Conservation (phyloP, 225 moss, liverwort and hornwort genomes). For the Ulota crispa region DNA sequence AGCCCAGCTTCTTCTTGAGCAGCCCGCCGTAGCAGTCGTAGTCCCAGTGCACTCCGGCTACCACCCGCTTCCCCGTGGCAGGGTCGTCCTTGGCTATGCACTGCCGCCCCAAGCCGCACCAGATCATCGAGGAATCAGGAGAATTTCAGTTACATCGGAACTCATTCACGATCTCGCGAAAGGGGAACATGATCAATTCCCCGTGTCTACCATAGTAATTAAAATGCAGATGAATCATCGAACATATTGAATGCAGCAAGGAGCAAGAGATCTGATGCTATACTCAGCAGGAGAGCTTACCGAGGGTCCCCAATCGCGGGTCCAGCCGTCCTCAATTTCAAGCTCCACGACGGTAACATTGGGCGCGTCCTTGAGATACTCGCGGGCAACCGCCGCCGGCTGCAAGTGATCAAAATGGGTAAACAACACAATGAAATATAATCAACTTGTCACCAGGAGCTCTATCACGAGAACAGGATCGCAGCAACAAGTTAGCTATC, state of each 20-base stretch:
- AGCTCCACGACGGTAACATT: conserved; percentile 48
- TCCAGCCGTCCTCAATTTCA: conserved; percentile 55
- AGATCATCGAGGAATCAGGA: neutral
- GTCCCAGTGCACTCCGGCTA: conserved; percentile 65
- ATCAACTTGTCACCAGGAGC: neutral
- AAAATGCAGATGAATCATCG: neutral
- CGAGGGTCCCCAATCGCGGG: conserved; percentile 56
- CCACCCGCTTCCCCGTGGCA: conserved; percentile 45
- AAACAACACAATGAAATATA: neutral
- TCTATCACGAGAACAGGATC: neutral
- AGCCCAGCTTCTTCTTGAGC: conserved; percentile 46
- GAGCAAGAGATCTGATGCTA: neutral
- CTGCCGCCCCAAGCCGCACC: conserved; percentile 19
- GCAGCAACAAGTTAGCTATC: neutral
- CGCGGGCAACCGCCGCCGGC: conserved; percentile 46
- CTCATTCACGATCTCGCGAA: neutral
- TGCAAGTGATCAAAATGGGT: neutral
- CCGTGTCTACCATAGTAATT: neutral
- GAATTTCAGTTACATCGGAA: neutral
- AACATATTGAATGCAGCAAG: neutral
- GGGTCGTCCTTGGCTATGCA: conserved; percentile 51
- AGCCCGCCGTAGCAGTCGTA: conserved; percentile 63
- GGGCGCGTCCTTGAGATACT: conserved; percentile 43
- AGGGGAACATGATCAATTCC: neutral
- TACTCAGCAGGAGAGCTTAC: neutral